These are phyloP conservation scores for Citrus trifoliata DNA, from an alignment of 345 rosid species.

Conservation along the genomic window DNA sequence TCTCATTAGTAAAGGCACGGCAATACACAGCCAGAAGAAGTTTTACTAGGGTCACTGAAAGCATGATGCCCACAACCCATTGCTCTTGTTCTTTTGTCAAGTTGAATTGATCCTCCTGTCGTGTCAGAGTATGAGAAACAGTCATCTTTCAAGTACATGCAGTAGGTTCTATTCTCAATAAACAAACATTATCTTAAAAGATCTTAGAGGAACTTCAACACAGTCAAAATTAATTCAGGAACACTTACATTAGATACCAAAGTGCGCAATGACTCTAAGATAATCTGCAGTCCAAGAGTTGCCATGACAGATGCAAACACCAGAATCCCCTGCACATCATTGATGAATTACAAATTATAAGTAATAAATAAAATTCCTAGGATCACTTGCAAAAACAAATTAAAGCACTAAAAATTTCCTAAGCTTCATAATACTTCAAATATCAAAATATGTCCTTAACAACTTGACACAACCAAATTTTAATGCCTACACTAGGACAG, in stretches of 20 bases:
- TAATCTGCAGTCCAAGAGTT: constrained; percentile 95
- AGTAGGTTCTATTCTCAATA: not conserved
- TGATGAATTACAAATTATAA: not conserved
- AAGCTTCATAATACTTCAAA: not conserved
- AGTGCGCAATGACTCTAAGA: constrained; percentile 79
- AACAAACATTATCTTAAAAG: not conserved
- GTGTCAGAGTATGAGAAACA: constrained; percentile 10
- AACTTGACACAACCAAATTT: not conserved
- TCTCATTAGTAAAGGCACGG: constrained; percentile 78
- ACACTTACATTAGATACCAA: constrained; percentile 70
- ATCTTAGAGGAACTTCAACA: not conserved
- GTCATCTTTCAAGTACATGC: constrained; percentile 5
- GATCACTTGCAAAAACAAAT: constrained; percentile 8
- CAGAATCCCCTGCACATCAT: constrained; percentile 76
- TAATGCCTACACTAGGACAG: not conserved
- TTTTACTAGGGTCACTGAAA: constrained; percentile 83
- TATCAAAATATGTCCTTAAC: not conserved
- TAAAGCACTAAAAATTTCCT: not conserved
- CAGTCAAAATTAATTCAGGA: not conserved
- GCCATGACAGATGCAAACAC: constrained; percentile 99
- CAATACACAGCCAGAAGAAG: constrained; percentile 72
- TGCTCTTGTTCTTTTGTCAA: constrained; percentile 68
- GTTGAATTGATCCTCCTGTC: constrained; percentile 65
- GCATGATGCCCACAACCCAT: constrained; percentile 97
- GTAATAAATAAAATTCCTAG: not conserved